Evolutionary conservation across 495 filamentous ascomycete species (phyloP).

Genomic region (Penicillium desertorum): DNA sequence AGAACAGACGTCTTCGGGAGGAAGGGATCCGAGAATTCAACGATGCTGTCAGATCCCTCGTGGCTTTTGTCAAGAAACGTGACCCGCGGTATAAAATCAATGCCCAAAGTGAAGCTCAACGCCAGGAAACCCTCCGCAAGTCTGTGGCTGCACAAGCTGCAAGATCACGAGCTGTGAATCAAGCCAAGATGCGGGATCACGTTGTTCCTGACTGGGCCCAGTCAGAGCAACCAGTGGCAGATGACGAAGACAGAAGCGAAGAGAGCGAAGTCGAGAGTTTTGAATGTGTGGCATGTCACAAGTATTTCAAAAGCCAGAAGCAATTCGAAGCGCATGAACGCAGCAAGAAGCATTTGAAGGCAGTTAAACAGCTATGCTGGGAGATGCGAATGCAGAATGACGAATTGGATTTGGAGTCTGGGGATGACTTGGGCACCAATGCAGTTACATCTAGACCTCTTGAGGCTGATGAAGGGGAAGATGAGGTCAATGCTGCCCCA

Average conservation of each 20-base stretch:
- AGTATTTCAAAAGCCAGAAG: slow-evolving; percentile 90
- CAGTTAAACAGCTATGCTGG: slow-evolving; percentile 70
- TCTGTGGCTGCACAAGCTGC: slow-evolving; percentile 82
- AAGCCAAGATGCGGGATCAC: slow-evolving; percentile 65
- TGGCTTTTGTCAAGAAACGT: slow-evolving; percentile 87
- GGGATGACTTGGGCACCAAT: background rate
- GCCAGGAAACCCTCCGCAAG: slow-evolving; percentile 75
- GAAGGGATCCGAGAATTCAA: slow-evolving; percentile 86
- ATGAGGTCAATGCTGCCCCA: background rate
- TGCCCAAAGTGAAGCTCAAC: slow-evolving; percentile 71
- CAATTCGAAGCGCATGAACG: slow-evolving; percentile 92
- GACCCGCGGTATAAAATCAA: slow-evolving; percentile 78
- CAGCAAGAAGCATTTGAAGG: slow-evolving; percentile 92
- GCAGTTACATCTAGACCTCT: background rate
- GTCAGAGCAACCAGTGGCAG: slow-evolving; percentile 46
- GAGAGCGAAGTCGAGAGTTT: slow-evolving; percentile 58
- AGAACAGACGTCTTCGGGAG: slow-evolving; percentile 84
- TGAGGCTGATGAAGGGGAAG: background rate
- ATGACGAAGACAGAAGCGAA: slow-evolving; percentile 60
- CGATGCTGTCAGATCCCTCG: slow-evolving; percentile 82
- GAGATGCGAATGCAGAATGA: slow-evolving; percentile 81
- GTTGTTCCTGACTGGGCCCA: slow-evolving; percentile 78
- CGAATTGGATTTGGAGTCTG: slow-evolving; percentile 31
- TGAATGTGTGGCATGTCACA: slow-evolving; percentile 90
- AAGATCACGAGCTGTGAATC: slow-evolving; percentile 75